Evolutionary conservation across 208 protist species (phyloP).

Genomic region (Angomonas deanei): DNA sequence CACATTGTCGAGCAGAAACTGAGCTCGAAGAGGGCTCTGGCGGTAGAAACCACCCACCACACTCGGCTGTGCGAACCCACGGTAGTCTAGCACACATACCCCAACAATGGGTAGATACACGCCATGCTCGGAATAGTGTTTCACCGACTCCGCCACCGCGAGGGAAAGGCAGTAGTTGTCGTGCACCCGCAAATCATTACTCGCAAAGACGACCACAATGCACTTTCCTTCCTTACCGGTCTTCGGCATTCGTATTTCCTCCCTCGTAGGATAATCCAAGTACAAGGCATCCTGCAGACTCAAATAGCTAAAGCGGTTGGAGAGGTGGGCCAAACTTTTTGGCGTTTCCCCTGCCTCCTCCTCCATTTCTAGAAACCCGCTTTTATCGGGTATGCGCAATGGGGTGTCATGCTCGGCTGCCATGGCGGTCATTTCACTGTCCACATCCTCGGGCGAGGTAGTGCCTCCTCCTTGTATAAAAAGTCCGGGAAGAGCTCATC

Average conservation of each 20-base stretch:
- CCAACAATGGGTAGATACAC: slow-evolving; percentile 52
- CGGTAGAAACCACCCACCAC: slow-evolving; percentile 77
- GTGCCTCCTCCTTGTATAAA: neutral
- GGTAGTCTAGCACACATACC: slow-evolving; percentile 75
- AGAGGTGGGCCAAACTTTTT: slow-evolving; percentile 2
- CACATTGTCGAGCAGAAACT: slow-evolving; percentile 70
- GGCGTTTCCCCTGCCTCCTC: too few species aligned
- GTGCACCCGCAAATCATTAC: slow-evolving; percentile 82
- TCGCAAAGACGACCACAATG: slow-evolving; percentile 70
- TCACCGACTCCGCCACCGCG: slow-evolving; percentile 18
- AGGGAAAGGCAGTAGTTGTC: slow-evolving; percentile 83
- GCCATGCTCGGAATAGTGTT: slow-evolving; percentile 1
- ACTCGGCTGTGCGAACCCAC: slow-evolving; percentile 82
- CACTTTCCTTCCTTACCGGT: slow-evolving; percentile 12
- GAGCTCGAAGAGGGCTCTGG: slow-evolving; percentile 72
- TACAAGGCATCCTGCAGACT: slow-evolving; percentile 55
- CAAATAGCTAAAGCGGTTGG: slow-evolving; percentile 24
- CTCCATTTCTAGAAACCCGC: neutral
- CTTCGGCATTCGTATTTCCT: slow-evolving; percentile 3
- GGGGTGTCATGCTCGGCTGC: too few species aligned
- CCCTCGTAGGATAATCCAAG: slow-evolving; percentile 33
- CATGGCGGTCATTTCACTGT: too few species aligned
- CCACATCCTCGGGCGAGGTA: neutral
- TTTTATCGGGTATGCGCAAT: neutral
- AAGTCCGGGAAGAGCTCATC: neutral